Evolutionary conservation across 345 rosid genomes (phyloP), one percentile per base, ranked within the genome.

Genomic region (Excoecaria cochinchinensis): DNA sequence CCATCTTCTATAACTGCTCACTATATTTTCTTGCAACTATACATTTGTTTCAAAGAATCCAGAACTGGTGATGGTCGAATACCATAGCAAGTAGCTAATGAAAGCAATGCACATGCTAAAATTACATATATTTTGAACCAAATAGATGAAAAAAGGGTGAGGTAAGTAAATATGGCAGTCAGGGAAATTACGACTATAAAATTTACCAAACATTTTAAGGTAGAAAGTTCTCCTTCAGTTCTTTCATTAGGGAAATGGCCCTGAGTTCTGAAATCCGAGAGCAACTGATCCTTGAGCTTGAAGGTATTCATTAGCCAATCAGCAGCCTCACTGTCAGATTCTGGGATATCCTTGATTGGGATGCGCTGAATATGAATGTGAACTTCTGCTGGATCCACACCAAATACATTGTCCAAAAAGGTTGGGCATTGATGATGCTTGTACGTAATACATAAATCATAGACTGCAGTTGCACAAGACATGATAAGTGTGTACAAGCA

Each of bases 331-430:
- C 22, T 75, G 17, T 87, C 84, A 59, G 83, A 83, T 25, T 60
- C 50, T 36, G 95, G 95, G 69, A 90, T 84, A 22, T 87, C 82
- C 25, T 81, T 76, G 1, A 76, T 38, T 6, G 84, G 80, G 65
- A 91, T 79, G 51, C 96, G 89, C 58, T 80, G 85, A 66, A 90
- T 82, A 53, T 92, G 94, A 46, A 92, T 85, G 77, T 92, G 97
- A 72, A 90, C 97, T 86, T 89, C 92, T 39, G 92, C 87, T 36
- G 97, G 94, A 86, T 85, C 91, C 51, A 90, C 82, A 6, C 97
- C 96, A 39, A 92, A 92, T 51, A 88, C 92, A 61, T 89, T 92
- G 88, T 92, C 94, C 86, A 92, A 6, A 78, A 92, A 90, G 76
- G 86, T 81, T 64, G 97, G 96, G 71, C 87, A 84, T 11, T 81